Evolutionary conservation across 768 basidiomycete species (phyloP), one percentile per base, ranked within the genome.

Genomic region (Auriscalpium microsporum): DNA sequence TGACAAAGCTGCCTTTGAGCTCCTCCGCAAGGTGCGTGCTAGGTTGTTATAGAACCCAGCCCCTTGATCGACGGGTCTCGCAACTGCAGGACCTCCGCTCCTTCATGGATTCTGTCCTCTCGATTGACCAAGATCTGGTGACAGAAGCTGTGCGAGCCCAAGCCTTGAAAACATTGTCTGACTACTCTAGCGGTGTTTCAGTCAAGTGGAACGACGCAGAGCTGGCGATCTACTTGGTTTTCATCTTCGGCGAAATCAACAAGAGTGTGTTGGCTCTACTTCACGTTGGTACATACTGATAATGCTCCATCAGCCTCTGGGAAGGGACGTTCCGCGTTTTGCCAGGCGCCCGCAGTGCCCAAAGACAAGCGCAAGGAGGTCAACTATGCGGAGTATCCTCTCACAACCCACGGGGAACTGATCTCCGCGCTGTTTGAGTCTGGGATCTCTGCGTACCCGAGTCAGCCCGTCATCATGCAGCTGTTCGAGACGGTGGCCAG

Each of bases 171-270:
- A 94, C 90, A 0, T 77, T 96, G 35, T 79, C 85, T 6, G 77
- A 82, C 1, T 88, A 86, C 62, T 76, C 78, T 50, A 84, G 73
- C 56, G 82, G 87, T 0, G 69, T 79, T 0, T 66, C 75, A 16
- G 69, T 96, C 37, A 80, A 87, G 57, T 98, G 96, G 96, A 84
- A 92, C 62, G 87, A 94, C 59, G 91, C 89, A 3, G 96, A 99
- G 69, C 78, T 98, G 17, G 93, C 90, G 0, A 74, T 95, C n/a
- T 93, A 93, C 68, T 77, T 98, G 23, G 84, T 97, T 10, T 97
- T 84, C 65, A 88, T 95, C 36, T 98, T 90, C 63, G 95, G 95
- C 45, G 94, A 96, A 68, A 82, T 95, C 61, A 84, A 83, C 69
- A 95, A 92, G 75, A 82, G 94, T 93, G 56, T 51, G 85, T 66